Evolutionary conservation across 169 alveolate species (phyloP), one percentile per base, ranked within the genome.

Genomic region (Plasmodium falciparum): DNA sequence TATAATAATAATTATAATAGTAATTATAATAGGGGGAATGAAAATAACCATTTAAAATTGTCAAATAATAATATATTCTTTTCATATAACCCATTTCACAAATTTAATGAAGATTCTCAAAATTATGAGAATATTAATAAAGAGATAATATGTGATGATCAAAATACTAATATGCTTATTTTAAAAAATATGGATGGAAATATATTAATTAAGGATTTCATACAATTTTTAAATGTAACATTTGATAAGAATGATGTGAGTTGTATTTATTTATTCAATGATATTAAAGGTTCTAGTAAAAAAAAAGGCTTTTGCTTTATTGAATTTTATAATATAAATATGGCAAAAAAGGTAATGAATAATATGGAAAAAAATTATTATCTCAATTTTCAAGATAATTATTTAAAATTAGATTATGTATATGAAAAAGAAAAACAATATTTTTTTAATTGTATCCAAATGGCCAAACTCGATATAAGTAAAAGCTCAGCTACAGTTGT

Each of bases 151-250:
- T 29, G 4, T 20, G 86, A 71, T 47, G 67, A 56, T 2, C 70
- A 70, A 56, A 83, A 71, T 15, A 83, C 74, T 39, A 71, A 83
- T 26, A 83, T 83, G 85, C 62, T 83, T 12, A 83, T 83, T 69
- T 56, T 83, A 52, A 83, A 83, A 70, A 85, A 71, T 13, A 83
- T 83, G n/a, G 91, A 83, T 83, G 86, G 91, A 17, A 83, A 50
- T 62, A 70, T 59, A 49, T 11, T 74, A 39, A 58, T 56, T 22
- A 70, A 71, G 58, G 91, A 83, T 62, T 43, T 83, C 7, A 29
- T 83, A 83, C 69, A 69, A 24, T 67, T 83, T 45, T 39, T 83
- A 17, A 83, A 83, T 62, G 73, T 54, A 56, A 63, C 71, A 12
- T 83, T 83, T 62, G 85, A 83, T 58, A 83, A 83, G 47, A 50